A percentile compares a stretch with the other conserved stretches of the same genome.
These are phyloP conservation scores for Podila verticillata DNA, from an alignment of 192 early-diverging fungal species.

Conservation along the genomic window DNA sequence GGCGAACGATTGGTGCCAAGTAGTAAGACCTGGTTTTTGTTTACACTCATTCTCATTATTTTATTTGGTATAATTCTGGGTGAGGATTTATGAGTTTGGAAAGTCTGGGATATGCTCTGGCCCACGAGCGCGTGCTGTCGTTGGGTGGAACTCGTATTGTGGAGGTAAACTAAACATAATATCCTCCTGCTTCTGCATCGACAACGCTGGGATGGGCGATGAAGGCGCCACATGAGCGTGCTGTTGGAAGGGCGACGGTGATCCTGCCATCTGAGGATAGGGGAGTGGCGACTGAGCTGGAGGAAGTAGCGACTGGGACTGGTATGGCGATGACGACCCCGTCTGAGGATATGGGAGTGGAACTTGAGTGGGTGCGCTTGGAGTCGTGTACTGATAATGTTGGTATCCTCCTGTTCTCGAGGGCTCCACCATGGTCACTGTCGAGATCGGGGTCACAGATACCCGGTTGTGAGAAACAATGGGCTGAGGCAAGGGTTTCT, in stretches of 20 bases:
- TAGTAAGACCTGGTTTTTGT: too few relatives aligned
- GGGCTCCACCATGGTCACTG: constrained; percentile 1
- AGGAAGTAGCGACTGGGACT: too few relatives aligned
- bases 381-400: not conserved
- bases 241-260: not conserved
- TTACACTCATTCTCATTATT: too few relatives aligned
- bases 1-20: too few relatives aligned
- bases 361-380: not conserved
- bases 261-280: not conserved
- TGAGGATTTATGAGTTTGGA: too few relatives aligned
- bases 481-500: not conserved
- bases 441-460: not conserved
- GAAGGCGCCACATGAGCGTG: not conserved
- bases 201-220: not conserved
- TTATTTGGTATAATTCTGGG: too few relatives aligned
- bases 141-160: not conserved
- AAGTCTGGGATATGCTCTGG: not conserved
- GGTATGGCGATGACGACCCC: too few relatives aligned
- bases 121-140: not conserved
- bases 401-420: not conserved
- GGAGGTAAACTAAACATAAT: not conserved
- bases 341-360: not conserved
- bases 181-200: not conserved
- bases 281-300: too few relatives aligned
- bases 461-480: not conserved